A percentile compares a stretch with the other conserved stretches of the same genome.
Evolutionary conservation across 208 protist genomes (phyloP).

Genomic region (Leishmania braziliensis): DNA sequence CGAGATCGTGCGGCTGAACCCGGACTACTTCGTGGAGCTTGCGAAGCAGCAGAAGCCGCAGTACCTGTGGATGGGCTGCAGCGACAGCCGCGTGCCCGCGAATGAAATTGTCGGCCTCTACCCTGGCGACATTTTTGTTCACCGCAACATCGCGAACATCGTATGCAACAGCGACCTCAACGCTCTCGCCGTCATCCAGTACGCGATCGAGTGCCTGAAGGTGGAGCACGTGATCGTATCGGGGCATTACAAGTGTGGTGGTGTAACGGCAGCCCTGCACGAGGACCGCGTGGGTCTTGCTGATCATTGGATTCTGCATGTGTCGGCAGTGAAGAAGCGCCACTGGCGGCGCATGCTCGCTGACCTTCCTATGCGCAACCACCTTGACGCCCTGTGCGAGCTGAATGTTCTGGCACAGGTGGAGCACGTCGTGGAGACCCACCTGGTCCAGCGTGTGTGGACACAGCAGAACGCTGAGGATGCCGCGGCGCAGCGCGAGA

Average conservation of each 20-base stretch:
- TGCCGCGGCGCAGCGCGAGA: conserved; percentile 33
- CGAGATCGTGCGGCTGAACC: conserved; percentile 75
- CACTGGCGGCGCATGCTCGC: conserved; percentile 63
- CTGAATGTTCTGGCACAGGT: conserved; percentile 79
- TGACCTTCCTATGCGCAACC: conserved; percentile 44
- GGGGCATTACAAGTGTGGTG: conserved; percentile 95
- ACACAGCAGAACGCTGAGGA: conserved; percentile 55
- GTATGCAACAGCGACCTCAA: conserved; percentile 92
- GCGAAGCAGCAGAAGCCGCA: conserved; percentile 86
- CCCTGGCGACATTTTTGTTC: conserved; percentile 94
- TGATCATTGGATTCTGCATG: conserved; percentile 84
- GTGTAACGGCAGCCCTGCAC: conserved; percentile 77
- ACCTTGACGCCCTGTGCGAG: conserved; percentile 71
- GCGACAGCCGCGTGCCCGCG: conserved; percentile 85
- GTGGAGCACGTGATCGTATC: conserved; percentile 95
- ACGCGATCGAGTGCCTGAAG: conserved; percentile 92
- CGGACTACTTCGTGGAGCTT: conserved; percentile 85
- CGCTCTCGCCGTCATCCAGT: conserved; percentile 91
- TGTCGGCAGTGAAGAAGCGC: conserved; percentile 64
- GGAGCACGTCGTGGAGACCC: conserved; percentile 64
- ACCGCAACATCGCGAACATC: conserved; percentile 95
- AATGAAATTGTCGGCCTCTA: conserved; percentile 90
- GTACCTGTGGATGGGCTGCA: conserved; percentile 95
- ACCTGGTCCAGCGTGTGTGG: conserved; percentile 63
- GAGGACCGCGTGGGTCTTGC: conserved; percentile 63